Conservation (phyloP, 2,329 filamentous ascomycete genomes). For the Pseudogymnoascus sp. region DNA sequence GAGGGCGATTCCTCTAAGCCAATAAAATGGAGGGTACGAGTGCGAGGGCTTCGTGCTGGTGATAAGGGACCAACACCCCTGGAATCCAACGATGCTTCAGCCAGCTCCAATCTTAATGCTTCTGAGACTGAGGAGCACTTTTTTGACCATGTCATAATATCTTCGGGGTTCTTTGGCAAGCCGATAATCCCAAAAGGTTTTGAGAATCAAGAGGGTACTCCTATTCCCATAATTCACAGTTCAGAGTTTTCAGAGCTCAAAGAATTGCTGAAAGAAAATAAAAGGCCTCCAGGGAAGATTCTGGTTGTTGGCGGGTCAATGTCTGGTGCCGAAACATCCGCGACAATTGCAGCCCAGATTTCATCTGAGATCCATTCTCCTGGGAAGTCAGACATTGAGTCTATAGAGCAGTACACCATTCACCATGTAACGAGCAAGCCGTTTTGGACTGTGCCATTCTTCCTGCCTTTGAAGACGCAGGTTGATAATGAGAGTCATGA, state of each 20-base stretch:
- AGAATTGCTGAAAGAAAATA: conserved; percentile 34
- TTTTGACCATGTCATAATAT: conserved; percentile 66
- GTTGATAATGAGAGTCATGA: conserved; percentile 13
- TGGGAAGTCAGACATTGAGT: conserved; percentile 32
- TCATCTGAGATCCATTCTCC: conserved; percentile 55
- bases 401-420: conserved; percentile 45
- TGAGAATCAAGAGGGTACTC: conserved; percentile 15
- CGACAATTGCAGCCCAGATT: conserved; percentile 61
- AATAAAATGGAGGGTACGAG: conserved; percentile 5
- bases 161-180: conserved; percentile 68
- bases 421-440: conserved; percentile 64
- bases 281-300: conserved; percentile 43
- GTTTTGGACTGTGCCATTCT: conserved; percentile 62
- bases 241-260: conserved; percentile 53
- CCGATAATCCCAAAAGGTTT: conserved; percentile 34
- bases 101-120: not conserved
- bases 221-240: conserved; percentile 56
- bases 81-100: not conserved
- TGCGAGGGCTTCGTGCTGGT: not conserved
- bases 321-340: conserved; percentile 71
- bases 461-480: conserved; percentile 25
- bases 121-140: conserved; percentile 9
- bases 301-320: conserved; percentile 74
- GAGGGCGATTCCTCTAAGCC: conserved; percentile 17
- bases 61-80: not conserved